These are phyloP conservation scores for Metarhizium brunneum DNA, from an alignment of 2,329 filamentous ascomycete genomes.

Conservation along the genomic window DNA sequence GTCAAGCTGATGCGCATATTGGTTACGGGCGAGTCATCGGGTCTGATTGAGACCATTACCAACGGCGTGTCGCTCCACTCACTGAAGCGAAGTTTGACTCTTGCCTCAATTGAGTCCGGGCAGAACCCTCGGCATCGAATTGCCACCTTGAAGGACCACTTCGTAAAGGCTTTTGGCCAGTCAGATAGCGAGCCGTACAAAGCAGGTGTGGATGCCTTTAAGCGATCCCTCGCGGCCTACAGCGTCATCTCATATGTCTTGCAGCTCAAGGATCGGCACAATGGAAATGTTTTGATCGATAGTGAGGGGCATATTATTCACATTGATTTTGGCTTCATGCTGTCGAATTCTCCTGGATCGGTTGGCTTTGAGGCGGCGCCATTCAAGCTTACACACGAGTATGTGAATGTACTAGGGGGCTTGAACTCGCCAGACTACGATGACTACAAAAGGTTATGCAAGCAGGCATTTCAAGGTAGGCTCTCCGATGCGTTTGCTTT, in stretches of 20 bases:
- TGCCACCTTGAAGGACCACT: constrained; percentile 74
- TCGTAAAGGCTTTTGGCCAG: constrained; percentile 67
- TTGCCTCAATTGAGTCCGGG: constrained; percentile 63
- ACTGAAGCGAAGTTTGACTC: constrained; percentile 70
- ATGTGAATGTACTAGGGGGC: constrained; percentile 74
- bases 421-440: constrained; percentile 60
- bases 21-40: constrained; percentile 76
- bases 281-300: constrained; percentile 79
- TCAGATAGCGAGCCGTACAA: constrained; percentile 60
- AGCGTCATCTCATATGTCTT: constrained; percentile 78
- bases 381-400: constrained; percentile 80
- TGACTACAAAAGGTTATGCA: constrained; percentile 70
- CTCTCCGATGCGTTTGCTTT: constrained; percentile 1
- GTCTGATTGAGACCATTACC: constrained; percentile 79
- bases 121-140: constrained; percentile 67
- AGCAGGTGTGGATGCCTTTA: constrained; percentile 69
- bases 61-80: constrained; percentile 84
- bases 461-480: constrained; percentile 71
- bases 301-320: constrained; percentile 81
- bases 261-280: constrained; percentile 79
- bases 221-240: constrained; percentile 73
- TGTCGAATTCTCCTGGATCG: constrained; percentile 75
- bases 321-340: constrained; percentile 86
- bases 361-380: constrained; percentile 82
- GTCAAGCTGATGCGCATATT: constrained; percentile 81